Base-by-base conservation (phyloP, 202 grass and related monocot genomes). In the Panicum hallii region DNA sequence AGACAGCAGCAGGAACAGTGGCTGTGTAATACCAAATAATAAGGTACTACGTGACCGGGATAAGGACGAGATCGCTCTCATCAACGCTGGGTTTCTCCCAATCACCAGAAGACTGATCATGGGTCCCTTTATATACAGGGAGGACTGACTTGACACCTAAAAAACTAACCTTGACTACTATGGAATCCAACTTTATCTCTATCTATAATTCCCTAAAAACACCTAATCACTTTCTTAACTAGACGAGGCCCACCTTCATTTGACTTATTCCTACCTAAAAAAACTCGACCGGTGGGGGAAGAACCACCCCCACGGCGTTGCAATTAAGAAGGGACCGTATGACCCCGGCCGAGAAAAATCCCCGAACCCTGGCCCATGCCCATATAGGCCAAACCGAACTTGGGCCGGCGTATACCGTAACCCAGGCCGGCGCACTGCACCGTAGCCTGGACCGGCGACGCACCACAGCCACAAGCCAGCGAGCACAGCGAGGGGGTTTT, bases 251-350 rank as follows among this genome's bases (percentile, higher is more conserved):
- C 12, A 11, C 32, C n/a, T 45, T 71, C 28, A 70, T 45, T 45
- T 70, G 19, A 71, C 43, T 71, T 48, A 46, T 71, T 71, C 43
- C 43, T 71, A 28, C 38, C 6, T 67, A 43, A 67, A 55, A 23
- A 43, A 47, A 32, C 32, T 32, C 32, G 32, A 32, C 32, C 1
- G 32, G 32, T 32, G 32, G 32, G 32, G 32, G 32, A 32, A 32
- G 32, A 32, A 32, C 32, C 32, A 3, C 32, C 2, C 32, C 32
- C 32, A 32, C 32, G 2, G 2, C 32, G 2, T 32, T 32, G 32
- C 32, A 32, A 32, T 32, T 32, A 32, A 32, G 32, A 32, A 32
- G 32, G 32, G 32, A 32, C 32, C 32, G 1, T 32, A 32, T 32
- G 32, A 32, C 32, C 32, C 32, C 32, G 32, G 32, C 32, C 32